A percentile compares a stretch with the other conserved stretches of the same genome.
Conservation (phyloP, 2,329 filamentous ascomycete genomes). For the Arthrobotrys sinensis region DNA sequence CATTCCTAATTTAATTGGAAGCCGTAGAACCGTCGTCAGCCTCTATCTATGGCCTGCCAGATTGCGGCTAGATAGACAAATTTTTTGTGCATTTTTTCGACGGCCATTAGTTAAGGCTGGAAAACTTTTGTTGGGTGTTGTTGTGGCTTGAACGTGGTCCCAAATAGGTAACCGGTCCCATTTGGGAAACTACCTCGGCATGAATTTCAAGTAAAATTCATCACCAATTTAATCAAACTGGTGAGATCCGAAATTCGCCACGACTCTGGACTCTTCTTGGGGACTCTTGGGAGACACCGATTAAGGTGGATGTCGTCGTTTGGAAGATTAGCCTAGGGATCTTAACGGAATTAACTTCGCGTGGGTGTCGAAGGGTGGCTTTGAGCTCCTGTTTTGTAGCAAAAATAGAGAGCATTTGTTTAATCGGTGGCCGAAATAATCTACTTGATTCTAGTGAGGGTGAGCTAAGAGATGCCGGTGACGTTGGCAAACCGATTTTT, state of each 20-base stretch:
- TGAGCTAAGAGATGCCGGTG: conserved; percentile 8
- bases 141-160: conserved; percentile 36
- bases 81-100: conserved; percentile 31
- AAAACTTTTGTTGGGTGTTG: conserved; percentile 5
- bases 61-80: conserved; percentile 37
- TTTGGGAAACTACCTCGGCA: conserved; percentile 47
- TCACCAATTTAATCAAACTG: conserved; percentile 30
- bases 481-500: conserved; percentile 32
- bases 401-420: conserved; percentile 13
- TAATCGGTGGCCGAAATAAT: conserved; percentile 4
- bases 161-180: conserved; percentile 12
- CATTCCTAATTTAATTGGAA: conserved; percentile 48
- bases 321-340: conserved; percentile 7
- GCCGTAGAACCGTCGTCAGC: conserved; percentile 1
- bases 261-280: conserved; percentile 12
- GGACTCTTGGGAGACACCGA: conserved; percentile 1
- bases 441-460: not conserved
- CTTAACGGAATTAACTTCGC: not conserved
- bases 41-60: conserved; percentile 32
- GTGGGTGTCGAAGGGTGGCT: conserved; percentile 24
- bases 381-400: conserved; percentile 37
- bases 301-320: conserved; percentile 7
- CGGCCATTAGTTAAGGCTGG: conserved; percentile 18
- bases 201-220: conserved; percentile 27
- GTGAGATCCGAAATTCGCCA: conserved; percentile 15